These are phyloP conservation scores for Vitis hybrid DNA, from an alignment of 177 flowering plant species.

Conservation along the genomic window DNA sequence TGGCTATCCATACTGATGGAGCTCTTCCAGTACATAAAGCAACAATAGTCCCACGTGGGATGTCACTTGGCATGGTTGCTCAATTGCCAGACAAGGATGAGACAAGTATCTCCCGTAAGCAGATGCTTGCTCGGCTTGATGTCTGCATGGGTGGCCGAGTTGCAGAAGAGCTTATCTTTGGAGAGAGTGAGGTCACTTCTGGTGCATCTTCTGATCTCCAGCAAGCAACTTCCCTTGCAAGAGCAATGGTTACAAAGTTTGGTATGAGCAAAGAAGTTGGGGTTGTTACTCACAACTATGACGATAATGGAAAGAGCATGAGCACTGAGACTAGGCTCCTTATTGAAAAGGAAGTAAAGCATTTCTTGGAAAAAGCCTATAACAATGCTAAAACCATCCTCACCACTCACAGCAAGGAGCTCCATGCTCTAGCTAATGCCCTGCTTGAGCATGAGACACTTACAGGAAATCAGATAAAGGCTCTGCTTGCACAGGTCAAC, in stretches of 20 bases:
- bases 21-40: conserved; percentile 95
- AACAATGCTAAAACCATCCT: conserved; percentile 86
- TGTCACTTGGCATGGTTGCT: conserved; percentile 88
- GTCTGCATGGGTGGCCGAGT: conserved; percentile 98
- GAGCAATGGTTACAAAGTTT: conserved; percentile 91
- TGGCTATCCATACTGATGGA: conserved; percentile 72
- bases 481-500: conserved; percentile 58
- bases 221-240: conserved; percentile 84
- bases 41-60: conserved; percentile 93
- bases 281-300: conserved; percentile 70
- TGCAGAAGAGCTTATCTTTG: conserved; percentile 96
- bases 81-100: conserved; percentile 87
- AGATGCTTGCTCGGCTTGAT: conserved; percentile 80
- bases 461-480: conserved; percentile 65
- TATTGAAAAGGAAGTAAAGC: conserved; percentile 79
- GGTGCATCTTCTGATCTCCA: conserved; percentile 88
- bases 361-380: conserved; percentile 75
- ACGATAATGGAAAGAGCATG: conserved; percentile 93
- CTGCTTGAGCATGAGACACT: conserved; percentile 85
- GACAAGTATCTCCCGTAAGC: conserved; percentile 58
- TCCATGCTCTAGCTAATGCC: conserved; percentile 72
- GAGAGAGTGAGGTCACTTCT: conserved; percentile 87
- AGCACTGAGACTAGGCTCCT: conserved; percentile 92
- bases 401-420: conserved; percentile 72
- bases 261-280: conserved; percentile 95